phyloP scores from a whole-genome alignment of 2,329 filamentous ascomycete genomes.

The Pyrenochaeta sp. region DNA sequence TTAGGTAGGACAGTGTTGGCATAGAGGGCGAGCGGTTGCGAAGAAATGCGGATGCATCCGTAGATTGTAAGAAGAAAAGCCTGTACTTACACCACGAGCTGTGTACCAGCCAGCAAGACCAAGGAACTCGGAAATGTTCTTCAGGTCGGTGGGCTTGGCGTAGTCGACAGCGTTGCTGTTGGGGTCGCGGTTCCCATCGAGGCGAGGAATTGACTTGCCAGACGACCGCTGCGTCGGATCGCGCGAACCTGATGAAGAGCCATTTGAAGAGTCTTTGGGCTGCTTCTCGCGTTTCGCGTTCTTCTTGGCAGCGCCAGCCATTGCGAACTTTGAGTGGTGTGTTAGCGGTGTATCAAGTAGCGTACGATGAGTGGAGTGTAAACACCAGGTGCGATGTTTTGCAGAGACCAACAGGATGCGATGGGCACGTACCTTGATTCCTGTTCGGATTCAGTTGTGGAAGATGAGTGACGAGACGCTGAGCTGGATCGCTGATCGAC shows the following conservation, averaged over 20 bases:
- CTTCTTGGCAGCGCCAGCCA: constrained; percentile 51
- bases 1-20: background rate
- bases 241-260: constrained; percentile 36
- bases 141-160: constrained; percentile 37
- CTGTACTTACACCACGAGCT: constrained; percentile 50
- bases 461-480: constrained; percentile 10
- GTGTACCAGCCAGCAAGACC: constrained; percentile 46
- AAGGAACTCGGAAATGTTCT: constrained; percentile 49
- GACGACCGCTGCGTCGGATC: constrained; percentile 36
- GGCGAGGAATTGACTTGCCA: constrained; percentile 38
- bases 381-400: background rate
- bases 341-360: constrained; percentile 24
- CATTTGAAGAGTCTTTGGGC: constrained; percentile 32
- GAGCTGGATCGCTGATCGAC: constrained; percentile 14
- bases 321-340: constrained; percentile 30
- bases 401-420: background rate
- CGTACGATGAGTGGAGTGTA: background rate
- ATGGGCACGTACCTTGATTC: constrained; percentile 23
- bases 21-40: constrained; percentile 8
- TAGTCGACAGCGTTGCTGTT: constrained; percentile 28
- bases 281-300: constrained; percentile 42
- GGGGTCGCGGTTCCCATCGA: constrained; percentile 49
- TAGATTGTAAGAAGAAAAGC: constrained; percentile 6
- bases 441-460: constrained; percentile 9
- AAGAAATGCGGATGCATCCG: constrained; percentile 10